Evolutionary conservation across 805 yeast genomes (phyloP), one percentile per base, ranked within the genome.

Genomic region (Monosporozyma unispora): DNA sequence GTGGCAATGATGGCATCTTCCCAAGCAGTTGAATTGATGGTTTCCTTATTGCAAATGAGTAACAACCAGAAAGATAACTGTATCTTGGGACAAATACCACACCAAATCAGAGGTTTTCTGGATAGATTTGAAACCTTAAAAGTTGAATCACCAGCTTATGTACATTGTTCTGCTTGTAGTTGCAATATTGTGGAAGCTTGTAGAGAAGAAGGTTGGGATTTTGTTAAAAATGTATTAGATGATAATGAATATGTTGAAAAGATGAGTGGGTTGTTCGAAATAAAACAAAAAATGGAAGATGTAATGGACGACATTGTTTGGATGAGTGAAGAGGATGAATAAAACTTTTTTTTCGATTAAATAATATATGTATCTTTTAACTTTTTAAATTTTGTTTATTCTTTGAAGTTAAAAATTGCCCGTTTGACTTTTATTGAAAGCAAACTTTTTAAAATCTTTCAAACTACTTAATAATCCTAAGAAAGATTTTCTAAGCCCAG

Each of bases 91-190:
- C 77, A 75, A 1, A 67, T 82, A 2, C 95, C 96, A 0, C 99
- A 91, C 65, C 99, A 95, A 63, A 71, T 93, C 21, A 73, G 99
- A 52, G 99, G 98, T 0, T 91, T 83, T 60, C 67, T 95, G 31
- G 79, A 77, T 56, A 75, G 74, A 45, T 87, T 82, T 57, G 76
- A 76, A 44, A 81, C 80, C 14, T 62, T 83, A 50, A 83, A 81
- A 56, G 70, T 90, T 21, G 71, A 73, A 51, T 84, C 95, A 0
- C 87, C 87, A 1, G 80, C 81, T 28, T 95, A 85, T 67, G 70
- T 74, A 37, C 73, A 78, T 57, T 93, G 99, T 65, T 83, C 97
- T 0, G 99, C 90, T 0, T 93, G 99, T 58, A 86, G 96, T 1
- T 54, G 67, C 0, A 57, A 70, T 0, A 82, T 93, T 1, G 57